These are phyloP conservation scores for Pochonia chlamydosporia DNA, from an alignment of 2,329 filamentous ascomycete species.

Conservation along the genomic window DNA sequence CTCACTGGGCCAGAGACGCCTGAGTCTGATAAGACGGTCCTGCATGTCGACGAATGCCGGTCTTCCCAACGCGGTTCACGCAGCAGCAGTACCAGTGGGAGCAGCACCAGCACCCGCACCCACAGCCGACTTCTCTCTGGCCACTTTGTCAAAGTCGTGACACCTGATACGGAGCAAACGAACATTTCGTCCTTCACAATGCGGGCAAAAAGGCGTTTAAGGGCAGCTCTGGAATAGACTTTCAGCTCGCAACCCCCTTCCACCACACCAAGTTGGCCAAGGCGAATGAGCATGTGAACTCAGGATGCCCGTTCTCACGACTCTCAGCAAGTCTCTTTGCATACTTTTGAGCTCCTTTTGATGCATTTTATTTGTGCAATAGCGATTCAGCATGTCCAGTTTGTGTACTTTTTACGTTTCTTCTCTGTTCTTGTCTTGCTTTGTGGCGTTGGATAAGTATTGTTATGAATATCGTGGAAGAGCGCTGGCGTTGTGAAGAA, in stretches of 20 bases:
- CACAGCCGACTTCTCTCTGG: neutral
- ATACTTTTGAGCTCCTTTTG: conserved; percentile 3
- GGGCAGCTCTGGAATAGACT: conserved; percentile 12
- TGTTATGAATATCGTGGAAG: conserved; percentile 2
- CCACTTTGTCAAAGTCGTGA: neutral
- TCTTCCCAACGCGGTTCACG: neutral
- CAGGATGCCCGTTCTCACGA: neutral
- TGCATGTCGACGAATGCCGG: neutral
- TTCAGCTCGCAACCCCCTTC: conserved; percentile 10
- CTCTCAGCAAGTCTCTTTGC: neutral
- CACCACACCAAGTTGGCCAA: neutral
- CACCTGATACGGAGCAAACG: neutral
- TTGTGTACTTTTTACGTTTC: conserved; percentile 5
- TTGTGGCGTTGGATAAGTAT: conserved; percentile 20
- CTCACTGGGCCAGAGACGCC: neutral
- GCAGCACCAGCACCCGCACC: neutral
- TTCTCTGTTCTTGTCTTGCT: conserved; percentile 4
- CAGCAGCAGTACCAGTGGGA: neutral
- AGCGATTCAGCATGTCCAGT: conserved; percentile 12
- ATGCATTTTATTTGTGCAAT: conserved; percentile 13
- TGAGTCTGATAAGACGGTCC: neutral
- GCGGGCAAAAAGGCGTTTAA: conserved; percentile 5
- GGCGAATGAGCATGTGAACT: conserved; percentile 4
- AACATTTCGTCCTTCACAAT: neutral
- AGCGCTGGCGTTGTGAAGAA: conserved; percentile 11